Evolutionary conservation across 2,329 filamentous ascomycete species (phyloP).

Genomic region (Nemania serpens): DNA sequence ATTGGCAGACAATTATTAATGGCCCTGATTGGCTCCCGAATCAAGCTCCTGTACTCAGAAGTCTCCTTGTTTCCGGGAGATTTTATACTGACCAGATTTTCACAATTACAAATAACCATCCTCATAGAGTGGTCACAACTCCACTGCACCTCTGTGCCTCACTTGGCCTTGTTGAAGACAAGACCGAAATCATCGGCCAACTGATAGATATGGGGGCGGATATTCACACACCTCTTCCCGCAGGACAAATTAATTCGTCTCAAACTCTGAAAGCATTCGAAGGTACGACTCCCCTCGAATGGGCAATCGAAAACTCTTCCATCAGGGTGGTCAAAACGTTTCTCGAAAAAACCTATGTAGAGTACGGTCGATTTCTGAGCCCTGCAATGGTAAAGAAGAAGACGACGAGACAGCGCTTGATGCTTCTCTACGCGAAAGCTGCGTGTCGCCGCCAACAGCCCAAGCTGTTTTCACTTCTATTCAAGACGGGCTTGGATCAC

Average conservation of each 20-base stretch:
- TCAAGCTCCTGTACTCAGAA: not conserved
- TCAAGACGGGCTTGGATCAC: conserved; percentile 11
- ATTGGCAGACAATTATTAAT: conserved; percentile 18
- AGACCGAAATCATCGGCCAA: not conserved
- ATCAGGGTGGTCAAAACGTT: conserved; percentile 4
- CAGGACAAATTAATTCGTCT: not conserved
- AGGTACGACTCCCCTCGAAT: conserved; percentile 30
- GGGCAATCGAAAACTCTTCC: conserved; percentile 27
- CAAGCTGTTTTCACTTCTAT: conserved; percentile 14
- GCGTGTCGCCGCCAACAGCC: conserved; percentile 27
- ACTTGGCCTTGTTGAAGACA: not conserved
- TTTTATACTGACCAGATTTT: conserved; percentile 5
- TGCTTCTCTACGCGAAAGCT: conserved; percentile 24
- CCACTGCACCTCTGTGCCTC: conserved; percentile 8
- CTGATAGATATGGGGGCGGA: conserved; percentile 3
- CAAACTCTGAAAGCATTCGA: conserved; percentile 4
- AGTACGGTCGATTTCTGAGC: not conserved
- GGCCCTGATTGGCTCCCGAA: too few species aligned
- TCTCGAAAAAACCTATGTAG: not conserved
- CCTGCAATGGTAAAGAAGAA: not conserved
- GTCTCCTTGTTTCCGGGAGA: conserved; percentile 5
- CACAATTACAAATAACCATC: not conserved
- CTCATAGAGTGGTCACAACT: not conserved
- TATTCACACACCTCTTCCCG: conserved; percentile 22
- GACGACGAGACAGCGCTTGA: not conserved